These are phyloP conservation scores for Kwoniella shivajii DNA, from an alignment of 1,284 basidiomycete species.

Conservation along the genomic window DNA sequence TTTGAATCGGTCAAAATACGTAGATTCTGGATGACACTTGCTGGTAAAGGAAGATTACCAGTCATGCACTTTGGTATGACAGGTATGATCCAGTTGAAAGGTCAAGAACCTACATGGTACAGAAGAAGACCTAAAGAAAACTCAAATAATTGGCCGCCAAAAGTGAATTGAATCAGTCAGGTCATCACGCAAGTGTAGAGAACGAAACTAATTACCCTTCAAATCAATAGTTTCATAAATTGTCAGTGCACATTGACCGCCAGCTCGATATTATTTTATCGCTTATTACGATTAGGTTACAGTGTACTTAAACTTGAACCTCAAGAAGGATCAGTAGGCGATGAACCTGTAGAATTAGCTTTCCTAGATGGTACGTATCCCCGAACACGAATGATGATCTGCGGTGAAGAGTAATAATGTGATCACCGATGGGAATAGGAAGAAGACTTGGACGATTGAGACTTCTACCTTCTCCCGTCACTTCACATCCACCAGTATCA, in stretches of 20 bases:
- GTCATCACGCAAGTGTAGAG: not conserved
- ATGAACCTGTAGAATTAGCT: constrained; percentile 42
- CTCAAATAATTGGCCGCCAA: constrained; percentile 74
- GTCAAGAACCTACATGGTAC: constrained; percentile 66
- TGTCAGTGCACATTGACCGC: constrained; percentile 23
- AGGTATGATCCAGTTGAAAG: constrained; percentile 71
- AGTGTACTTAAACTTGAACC: constrained; percentile 56
- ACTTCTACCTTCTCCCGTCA: constrained; percentile 62
- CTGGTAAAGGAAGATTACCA: constrained; percentile 65
- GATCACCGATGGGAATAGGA: constrained; percentile 53
- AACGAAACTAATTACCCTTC: not conserved
- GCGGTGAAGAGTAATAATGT: not conserved
- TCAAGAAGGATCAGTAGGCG: constrained; percentile 31
- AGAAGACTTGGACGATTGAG: constrained; percentile 73
- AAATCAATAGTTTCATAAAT: constrained; percentile 39
- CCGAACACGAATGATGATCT: not conserved
- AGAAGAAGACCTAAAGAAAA: constrained; percentile 61
- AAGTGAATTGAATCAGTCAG: constrained; percentile 56
- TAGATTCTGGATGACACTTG: constrained; percentile 70
- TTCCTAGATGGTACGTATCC: constrained; percentile 46
- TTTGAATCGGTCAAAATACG: not conserved
- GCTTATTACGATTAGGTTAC: not conserved
- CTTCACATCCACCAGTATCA: constrained; percentile 68
- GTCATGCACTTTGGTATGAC: constrained; percentile 84
- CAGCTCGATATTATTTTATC: not conserved